phyloP scores from a whole-genome alignment of 2,329 filamentous ascomycete species.

The Cytospora chrysosperma region DNA sequence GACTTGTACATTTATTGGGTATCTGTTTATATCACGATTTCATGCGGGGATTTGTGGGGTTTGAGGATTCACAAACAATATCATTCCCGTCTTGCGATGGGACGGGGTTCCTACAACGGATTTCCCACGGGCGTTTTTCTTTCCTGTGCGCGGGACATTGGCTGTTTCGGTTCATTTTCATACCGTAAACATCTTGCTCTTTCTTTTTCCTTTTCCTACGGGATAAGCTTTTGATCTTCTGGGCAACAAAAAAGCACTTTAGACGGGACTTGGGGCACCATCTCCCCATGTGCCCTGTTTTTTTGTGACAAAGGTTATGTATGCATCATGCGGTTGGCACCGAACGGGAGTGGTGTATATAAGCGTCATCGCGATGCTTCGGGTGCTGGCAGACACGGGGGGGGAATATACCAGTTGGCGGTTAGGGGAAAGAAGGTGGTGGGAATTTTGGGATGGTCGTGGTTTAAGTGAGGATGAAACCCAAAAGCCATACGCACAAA shows the following conservation, averaged over 20 bases:
- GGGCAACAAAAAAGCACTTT: conserved; percentile 21
- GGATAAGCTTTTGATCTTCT: conserved; percentile 11
- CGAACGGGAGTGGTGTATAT: conserved; percentile 19
- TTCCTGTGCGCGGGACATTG: conserved; percentile 4
- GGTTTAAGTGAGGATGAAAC: neutral
- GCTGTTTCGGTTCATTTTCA: conserved; percentile 12
- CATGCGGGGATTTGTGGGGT: conserved; percentile 10
- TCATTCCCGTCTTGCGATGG: conserved; percentile 15
- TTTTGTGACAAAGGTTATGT: conserved; percentile 8
- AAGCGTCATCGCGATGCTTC: conserved; percentile 12
- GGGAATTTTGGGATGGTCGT: conserved; percentile 1
- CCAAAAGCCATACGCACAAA: conserved; percentile 12
- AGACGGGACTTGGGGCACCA: conserved; percentile 15
- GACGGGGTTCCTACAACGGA: conserved; percentile 19
- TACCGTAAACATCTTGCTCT: conserved; percentile 23
- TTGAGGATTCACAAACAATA: neutral
- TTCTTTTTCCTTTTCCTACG: conserved; percentile 10
- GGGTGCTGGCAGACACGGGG: conserved; percentile 16
- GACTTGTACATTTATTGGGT: conserved; percentile 23
- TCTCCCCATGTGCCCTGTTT: neutral
- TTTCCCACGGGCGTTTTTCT: conserved; percentile 14
- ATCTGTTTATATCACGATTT: conserved; percentile 24
- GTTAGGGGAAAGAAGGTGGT: neutral
- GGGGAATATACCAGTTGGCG: conserved; percentile 18
- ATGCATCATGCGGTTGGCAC: conserved; percentile 18